Evolutionary conservation across 306 rosid genomes (phyloP).

Genomic region (Sicyos baderoa): DNA sequence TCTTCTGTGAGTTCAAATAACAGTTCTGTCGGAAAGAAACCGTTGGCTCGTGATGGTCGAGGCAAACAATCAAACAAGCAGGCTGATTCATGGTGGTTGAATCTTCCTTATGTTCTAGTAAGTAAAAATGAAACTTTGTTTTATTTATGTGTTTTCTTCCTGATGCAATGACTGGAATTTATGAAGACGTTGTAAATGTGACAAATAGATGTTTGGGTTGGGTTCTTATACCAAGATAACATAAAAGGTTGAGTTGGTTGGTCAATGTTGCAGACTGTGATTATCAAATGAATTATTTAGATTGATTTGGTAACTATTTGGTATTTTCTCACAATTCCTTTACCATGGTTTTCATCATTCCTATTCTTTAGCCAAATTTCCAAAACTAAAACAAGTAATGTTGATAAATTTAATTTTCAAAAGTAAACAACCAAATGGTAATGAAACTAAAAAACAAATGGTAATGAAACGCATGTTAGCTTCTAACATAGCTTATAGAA

Average conservation of each 20-base stretch:
- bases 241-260: not conserved
- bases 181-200: too few relatives aligned
- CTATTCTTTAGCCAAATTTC: not conserved
- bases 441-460: not conserved
- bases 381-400: not conserved
- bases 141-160: not conserved
- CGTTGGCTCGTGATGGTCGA: constrained; percentile 22
- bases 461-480: not conserved
- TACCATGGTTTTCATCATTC: not conserved
- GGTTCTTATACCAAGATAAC: not conserved
- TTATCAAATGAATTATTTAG: too few relatives aligned
- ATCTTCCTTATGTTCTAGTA: constrained; percentile 78
- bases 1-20: constrained; percentile 23
- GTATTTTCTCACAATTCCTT: not conserved
- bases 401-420: too few relatives aligned
- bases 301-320: not conserved
- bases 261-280: not conserved
- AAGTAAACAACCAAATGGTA: too few relatives aligned
- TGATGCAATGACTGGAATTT: not conserved
- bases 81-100: constrained; percentile 62
- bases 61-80: constrained; percentile 31
- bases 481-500: not conserved
- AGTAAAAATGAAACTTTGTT: constrained; percentile 21
- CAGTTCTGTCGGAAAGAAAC: constrained; percentile 28
- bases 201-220: not conserved